phyloP scores from a whole-genome alignment of 2,329 filamentous ascomycete species.

The Helotiales sp. region DNA sequence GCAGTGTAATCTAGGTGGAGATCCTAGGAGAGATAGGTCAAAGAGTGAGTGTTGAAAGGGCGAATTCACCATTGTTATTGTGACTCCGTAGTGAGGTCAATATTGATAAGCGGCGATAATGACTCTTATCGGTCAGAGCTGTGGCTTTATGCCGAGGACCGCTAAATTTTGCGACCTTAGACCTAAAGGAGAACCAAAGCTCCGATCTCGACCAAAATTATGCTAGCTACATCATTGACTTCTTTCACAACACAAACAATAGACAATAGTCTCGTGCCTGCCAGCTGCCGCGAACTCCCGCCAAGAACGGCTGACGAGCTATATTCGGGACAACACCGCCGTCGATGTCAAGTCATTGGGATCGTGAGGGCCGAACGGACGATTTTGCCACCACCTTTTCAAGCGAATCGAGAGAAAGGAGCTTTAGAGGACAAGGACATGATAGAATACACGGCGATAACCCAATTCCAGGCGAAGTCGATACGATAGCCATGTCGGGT shows the following conservation, averaged over 20 bases:
- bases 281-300: neutral
- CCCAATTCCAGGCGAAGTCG: conserved; percentile 26
- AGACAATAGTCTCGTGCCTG: neutral
- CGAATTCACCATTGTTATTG: conserved; percentile 4
- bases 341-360: conserved; percentile 29
- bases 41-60: conserved; percentile 1
- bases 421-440: conserved; percentile 26
- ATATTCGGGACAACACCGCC: neutral
- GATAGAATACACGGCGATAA: conserved; percentile 33
- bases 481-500: conserved; percentile 31
- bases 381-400: conserved; percentile 26
- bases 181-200: conserved; percentile 3
- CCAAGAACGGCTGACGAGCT: neutral
- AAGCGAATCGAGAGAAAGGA: conserved; percentile 12
- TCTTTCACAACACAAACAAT: neutral
- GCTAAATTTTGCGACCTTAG: conserved; percentile 3
- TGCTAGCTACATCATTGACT: conserved; percentile 23
- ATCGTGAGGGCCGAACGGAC: conserved; percentile 18
- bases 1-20: conserved; percentile 12
- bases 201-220: conserved; percentile 10
- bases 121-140: conserved; percentile 13
- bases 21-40: neutral
- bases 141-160: conserved; percentile 10
- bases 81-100: conserved; percentile 1
- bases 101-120: neutral